Evolutionary conservation across 1,284 basidiomycete genomes (phyloP), one percentile per base, ranked within the genome.

Genomic region (Amylostereum areolatum): DNA sequence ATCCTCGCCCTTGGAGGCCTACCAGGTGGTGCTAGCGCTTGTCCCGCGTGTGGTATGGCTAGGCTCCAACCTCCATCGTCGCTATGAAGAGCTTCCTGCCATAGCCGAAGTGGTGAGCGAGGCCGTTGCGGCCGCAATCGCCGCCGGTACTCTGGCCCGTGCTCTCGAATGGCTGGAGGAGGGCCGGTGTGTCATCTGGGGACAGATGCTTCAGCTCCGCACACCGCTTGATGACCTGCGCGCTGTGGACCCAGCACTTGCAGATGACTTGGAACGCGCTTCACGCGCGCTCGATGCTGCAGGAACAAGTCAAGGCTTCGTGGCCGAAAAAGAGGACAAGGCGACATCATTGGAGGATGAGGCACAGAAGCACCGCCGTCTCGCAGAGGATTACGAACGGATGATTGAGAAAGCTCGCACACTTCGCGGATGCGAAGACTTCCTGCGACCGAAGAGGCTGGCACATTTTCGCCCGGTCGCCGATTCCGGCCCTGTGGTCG

Each of bases 341-440:
- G n/a, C n/a, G n/a, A n/a, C n/a, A n/a, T n/a, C n/a, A n/a, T n/a
- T n/a, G n/a, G n/a, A n/a, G n/a, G 37, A 39, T 39, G 27, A 18
- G 5, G 5, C 12, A n/a, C n/a, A 39, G n/a, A 5, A n/a, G 5
- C 37, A 39, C 27, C 37, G 37, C 27, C 37, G 27, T 6, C 37
- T 39, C 27, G 37, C 27, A 25, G 12, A 18, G n/a, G 5, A 39
- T 12, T 39, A 39, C 27, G 37, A 39, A 25, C 37, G 37, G 6
- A 12, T 39, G n/a, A 18, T 39, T 6, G 37, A 39, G 5, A n/a
- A n/a, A 5, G 27, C 27, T 39, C 37, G 37, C 5, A 12, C n/a
- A 6, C 27, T 12, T 39, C 24, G 56, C 55, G 43, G 57, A 51
- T 18, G 51, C 58, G 52, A 36, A 24, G 12, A 32, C 25, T 48